Base-by-base conservation (phyloP, 2,329 filamentous ascomycete genomes). In the Hypoxylon sp. region DNA sequence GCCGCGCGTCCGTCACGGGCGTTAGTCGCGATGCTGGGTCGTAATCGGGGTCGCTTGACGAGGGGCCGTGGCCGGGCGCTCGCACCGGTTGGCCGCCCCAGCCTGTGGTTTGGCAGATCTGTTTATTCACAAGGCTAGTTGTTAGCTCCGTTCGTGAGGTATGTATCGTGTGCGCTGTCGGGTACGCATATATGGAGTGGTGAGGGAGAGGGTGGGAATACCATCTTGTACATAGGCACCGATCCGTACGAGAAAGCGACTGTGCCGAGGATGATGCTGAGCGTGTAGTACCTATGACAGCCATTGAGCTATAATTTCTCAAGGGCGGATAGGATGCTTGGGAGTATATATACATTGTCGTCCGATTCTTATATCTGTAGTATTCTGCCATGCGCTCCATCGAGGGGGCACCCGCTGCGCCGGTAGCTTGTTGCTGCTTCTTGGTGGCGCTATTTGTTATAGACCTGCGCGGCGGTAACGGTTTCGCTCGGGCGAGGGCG, bases 71-170 rank as follows among this genome's bases (percentile, higher is more conserved):
- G 50, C 88, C 88, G 19, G 91, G 88, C 13, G 94, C 94, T 78
- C 94, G 93, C 71, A 98, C 88, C 33, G 95, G 95, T 79, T 97
- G 94, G 44, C 95, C 95, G 75, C 94, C 94, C 94, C 94, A 98
- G 75, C 95, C 92, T 11, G 91, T 94, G 14, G 92, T 92, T 82
- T 92, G 90, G 82, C 92, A 95, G 77, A 95, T 94, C 90, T 93
- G 72, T 52, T 52, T 9, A 3, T 31, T 31, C 8, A 9, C 39
- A 9, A 2, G 44, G 26, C 29, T 9, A 50, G 19, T 14, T 22
- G n/a, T 17, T 47, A 47, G 39, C 13, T 47, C 5, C 3, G 17
- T 47, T 10, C 22, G 5, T 4, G 17, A 31, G 29, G 29, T 31
- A 31, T 31, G 29, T 31, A 31, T 31, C 6, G 29, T 31, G 5